Percentiles rank a stretch among this genome's conserved stretches.
Conservation (phyloP, 805 yeast genomes). For the Scheffersomyces ergatensis region DNA sequence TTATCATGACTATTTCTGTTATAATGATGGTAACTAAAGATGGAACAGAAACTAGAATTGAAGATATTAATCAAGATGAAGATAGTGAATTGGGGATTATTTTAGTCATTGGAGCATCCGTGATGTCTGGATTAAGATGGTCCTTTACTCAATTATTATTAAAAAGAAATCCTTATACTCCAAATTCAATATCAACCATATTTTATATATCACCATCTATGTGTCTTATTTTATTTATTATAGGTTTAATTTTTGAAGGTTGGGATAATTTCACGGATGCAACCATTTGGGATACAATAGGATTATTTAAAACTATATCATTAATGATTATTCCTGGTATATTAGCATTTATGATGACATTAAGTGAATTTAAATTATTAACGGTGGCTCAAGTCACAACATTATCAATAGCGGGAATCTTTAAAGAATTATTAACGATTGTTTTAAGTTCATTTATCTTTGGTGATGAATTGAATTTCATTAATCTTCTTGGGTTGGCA, state of each 20-base stretch:
- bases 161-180: slow-evolving; percentile 51
- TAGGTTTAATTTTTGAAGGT: slow-evolving; percentile 74
- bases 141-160: slow-evolving; percentile 85
- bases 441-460: slow-evolving; percentile 65
- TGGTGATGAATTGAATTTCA: slow-evolving; percentile 64
- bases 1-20: slow-evolving; percentile 81
- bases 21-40: slow-evolving; percentile 72
- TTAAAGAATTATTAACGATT: slow-evolving; percentile 88
- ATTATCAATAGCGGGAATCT: slow-evolving; percentile 85
- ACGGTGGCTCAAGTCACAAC: slow-evolving; percentile 83
- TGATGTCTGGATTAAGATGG: slow-evolving; percentile 92
- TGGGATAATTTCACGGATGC: slow-evolving; percentile 49
- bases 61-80: slow-evolving; percentile 3
- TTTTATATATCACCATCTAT: slow-evolving; percentile 82
- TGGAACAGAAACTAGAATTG: not conserved
- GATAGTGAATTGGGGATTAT: slow-evolving; percentile 55
- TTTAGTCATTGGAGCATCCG: slow-evolving; percentile 73
- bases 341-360: slow-evolving; percentile 84
- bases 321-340: slow-evolving; percentile 78
- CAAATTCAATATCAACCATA: slow-evolving; percentile 81
- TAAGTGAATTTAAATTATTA: slow-evolving; percentile 80
- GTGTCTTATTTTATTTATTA: slow-evolving; percentile 57
- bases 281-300: slow-evolving; percentile 64
- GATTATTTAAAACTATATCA: slow-evolving; percentile 51
- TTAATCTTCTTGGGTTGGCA: slow-evolving; percentile 72